A percentile compares a stretch with the other conserved stretches of the same genome.
These are phyloP conservation scores for Stephanocyclus meneghinianus DNA, from an alignment of 352 stramenopile species.

Conservation along the genomic window DNA sequence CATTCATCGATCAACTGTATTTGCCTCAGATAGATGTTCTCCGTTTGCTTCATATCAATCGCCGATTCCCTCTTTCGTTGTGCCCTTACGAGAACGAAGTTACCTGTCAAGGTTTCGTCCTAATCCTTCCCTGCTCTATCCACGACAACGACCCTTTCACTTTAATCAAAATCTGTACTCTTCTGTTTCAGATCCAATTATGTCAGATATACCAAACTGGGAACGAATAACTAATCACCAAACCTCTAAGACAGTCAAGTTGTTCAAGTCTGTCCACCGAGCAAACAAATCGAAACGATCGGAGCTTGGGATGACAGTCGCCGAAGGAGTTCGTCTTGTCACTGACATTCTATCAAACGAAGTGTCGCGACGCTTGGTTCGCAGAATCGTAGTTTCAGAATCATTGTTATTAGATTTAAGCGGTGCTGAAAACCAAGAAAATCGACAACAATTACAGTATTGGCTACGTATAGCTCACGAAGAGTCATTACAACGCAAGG, in stretches of 20 bases:
- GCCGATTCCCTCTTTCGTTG: neutral
- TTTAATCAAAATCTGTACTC: neutral
- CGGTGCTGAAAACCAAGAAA: conserved; percentile 35
- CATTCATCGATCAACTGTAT: neutral
- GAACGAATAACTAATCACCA: conserved; percentile 53
- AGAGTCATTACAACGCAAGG: conserved; percentile 35
- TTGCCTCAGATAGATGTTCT: neutral
- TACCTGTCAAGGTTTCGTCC: neutral
- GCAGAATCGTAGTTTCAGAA: conserved; percentile 66
- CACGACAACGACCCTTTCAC: neutral
- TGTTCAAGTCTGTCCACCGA: conserved; percentile 61
- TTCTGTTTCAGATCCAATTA: neutral
- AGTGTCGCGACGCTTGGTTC: conserved; percentile 56
- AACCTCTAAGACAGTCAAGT: conserved; percentile 76
- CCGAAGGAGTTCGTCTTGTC: conserved; percentile 77
- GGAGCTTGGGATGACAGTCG: conserved; percentile 61
- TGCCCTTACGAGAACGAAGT: neutral
- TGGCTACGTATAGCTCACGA: conserved; percentile 37
- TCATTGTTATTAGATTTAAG: conserved; percentile 23
- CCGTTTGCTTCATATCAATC: neutral
- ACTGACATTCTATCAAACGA: conserved; percentile 75
- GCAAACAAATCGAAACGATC: conserved; percentile 72
- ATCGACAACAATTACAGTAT: conserved; percentile 29
- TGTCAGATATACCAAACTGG: conserved; percentile 23
- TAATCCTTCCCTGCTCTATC: neutral